phyloP scores from a whole-genome alignment of 1,284 basidiomycete species.

The Sphaerobolus stellatus region DNA sequence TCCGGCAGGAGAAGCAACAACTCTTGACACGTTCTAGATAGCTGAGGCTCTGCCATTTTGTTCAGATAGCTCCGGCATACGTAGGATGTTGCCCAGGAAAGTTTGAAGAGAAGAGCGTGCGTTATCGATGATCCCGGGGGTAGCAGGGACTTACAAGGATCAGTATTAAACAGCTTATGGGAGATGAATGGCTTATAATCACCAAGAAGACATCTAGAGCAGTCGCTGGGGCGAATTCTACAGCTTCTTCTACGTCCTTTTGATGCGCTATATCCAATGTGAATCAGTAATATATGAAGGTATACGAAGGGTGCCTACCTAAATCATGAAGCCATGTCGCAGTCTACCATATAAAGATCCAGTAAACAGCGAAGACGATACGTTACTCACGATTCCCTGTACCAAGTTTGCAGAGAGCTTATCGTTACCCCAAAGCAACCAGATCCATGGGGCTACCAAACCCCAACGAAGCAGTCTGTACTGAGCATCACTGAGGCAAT shows the following conservation, averaged over 20 bases:
- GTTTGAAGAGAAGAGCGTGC: constrained; percentile 6
- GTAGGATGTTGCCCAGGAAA: not conserved
- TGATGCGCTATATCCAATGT: not conserved
- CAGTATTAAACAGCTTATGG: not conserved
- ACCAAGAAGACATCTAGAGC: not conserved
- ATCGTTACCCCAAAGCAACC: constrained; percentile 60
- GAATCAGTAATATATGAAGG: not conserved
- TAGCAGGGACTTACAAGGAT: not conserved
- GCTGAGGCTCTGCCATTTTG: not conserved
- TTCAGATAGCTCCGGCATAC: not conserved
- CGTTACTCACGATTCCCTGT: constrained; percentile 51
- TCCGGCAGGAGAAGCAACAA: constrained; percentile 1
- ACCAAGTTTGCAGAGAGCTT: constrained; percentile 49
- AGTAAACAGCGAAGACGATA: too few species aligned
- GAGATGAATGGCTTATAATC: not conserved
- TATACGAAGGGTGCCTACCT: not conserved
- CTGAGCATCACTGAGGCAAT: too few species aligned
- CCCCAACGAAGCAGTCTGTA: constrained; percentile 54
- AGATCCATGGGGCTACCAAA: constrained; percentile 55
- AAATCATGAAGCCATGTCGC: constrained; percentile 47
- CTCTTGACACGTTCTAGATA: not conserved
- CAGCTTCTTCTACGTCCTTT: not conserved
- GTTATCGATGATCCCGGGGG: not conserved
- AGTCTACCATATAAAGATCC: constrained; percentile 34
- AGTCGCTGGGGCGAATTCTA: not conserved